These are phyloP conservation scores for Russula earlei DNA, from an alignment of 768 basidiomycete species.

Conservation along the genomic window DNA sequence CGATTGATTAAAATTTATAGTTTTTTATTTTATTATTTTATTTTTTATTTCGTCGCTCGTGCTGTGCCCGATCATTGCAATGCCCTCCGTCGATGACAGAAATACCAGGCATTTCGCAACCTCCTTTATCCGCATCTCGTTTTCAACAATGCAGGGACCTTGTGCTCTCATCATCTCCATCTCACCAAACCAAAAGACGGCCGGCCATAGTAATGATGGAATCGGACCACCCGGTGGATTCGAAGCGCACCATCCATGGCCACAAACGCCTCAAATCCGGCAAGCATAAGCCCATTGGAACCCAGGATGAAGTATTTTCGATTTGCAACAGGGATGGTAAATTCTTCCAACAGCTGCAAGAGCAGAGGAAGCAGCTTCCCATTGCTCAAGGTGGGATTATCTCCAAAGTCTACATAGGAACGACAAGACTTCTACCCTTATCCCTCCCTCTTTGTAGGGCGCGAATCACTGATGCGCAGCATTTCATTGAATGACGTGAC, in stretches of 20 bases:
- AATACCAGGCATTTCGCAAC: not conserved
- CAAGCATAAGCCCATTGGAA: not conserved
- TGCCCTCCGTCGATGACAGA: conserved; percentile 9
- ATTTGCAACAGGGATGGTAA: conserved; percentile 22
- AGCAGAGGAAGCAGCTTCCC: conserved; percentile 63
- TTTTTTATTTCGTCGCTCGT: too few relatives aligned
- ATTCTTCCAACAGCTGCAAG: conserved; percentile 32
- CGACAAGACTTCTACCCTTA: not conserved
- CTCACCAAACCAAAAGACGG: conserved; percentile 9
- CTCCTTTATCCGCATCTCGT: not conserved
- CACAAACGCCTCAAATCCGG: conserved; percentile 14
- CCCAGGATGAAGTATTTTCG: not conserved
- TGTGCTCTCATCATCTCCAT: not conserved
- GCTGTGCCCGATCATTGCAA: not conserved
- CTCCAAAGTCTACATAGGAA: not conserved
- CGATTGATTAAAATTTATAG: too few relatives aligned
- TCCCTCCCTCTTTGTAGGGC: conserved; percentile 32
- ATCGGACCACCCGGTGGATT: not conserved
- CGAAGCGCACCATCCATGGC: not conserved
- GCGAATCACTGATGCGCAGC: conserved; percentile 63
- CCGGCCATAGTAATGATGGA: conserved; percentile 1
- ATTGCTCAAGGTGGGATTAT: conserved; percentile 57
- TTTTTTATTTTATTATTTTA: too few relatives aligned
- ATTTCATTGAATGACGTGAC: conserved; percentile 74
- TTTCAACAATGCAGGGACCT: not conserved